These are phyloP conservation scores for Pugionium cornutum DNA, from an alignment of 345 rosid species.

Conservation along the genomic window DNA sequence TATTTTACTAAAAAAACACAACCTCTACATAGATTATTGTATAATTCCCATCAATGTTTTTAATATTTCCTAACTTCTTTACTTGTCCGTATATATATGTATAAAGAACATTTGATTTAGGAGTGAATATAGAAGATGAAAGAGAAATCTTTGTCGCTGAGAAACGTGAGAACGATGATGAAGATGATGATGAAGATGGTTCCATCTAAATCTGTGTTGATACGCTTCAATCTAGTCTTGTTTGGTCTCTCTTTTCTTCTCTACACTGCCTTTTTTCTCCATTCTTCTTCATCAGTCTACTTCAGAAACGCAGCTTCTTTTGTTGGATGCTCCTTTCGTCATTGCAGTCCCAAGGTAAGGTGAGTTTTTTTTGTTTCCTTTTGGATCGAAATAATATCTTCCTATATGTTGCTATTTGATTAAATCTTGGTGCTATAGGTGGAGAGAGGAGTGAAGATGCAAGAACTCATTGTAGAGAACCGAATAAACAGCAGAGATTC, in stretches of 20 bases:
- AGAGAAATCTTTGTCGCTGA: conserved; percentile 37
- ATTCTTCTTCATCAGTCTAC: conserved; percentile 65
- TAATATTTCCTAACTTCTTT: conserved; percentile 10
- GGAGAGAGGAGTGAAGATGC: conserved; percentile 66
- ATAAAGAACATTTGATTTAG: conserved; percentile 12
- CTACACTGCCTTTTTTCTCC: conserved; percentile 57
- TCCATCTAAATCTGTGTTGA: conserved; percentile 63
- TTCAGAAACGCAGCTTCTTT: conserved; percentile 62
- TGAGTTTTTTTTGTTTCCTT: conserved; percentile 45
- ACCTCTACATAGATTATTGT: conserved; percentile 30
- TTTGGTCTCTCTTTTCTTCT: conserved; percentile 63
- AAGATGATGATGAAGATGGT: conserved; percentile 47
- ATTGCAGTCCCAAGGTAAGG: conserved; percentile 95
- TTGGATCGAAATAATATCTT: neutral
- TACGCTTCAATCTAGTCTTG: conserved; percentile 63
- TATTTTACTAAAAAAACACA: conserved; percentile 39
- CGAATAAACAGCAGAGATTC: conserved; percentile 23
- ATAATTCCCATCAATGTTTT: conserved; percentile 11
- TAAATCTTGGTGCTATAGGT: conserved; percentile 36
- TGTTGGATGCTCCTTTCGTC: conserved; percentile 69
- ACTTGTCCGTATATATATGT: conserved; percentile 21
- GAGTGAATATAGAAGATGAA: conserved; percentile 42
- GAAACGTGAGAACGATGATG: conserved; percentile 39
- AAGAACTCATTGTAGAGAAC: conserved; percentile 44
- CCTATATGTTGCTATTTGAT: conserved; percentile 5